Conservation (phyloP, 495 filamentous ascomycete genomes). For the Staphylotrichum tortipilum region DNA sequence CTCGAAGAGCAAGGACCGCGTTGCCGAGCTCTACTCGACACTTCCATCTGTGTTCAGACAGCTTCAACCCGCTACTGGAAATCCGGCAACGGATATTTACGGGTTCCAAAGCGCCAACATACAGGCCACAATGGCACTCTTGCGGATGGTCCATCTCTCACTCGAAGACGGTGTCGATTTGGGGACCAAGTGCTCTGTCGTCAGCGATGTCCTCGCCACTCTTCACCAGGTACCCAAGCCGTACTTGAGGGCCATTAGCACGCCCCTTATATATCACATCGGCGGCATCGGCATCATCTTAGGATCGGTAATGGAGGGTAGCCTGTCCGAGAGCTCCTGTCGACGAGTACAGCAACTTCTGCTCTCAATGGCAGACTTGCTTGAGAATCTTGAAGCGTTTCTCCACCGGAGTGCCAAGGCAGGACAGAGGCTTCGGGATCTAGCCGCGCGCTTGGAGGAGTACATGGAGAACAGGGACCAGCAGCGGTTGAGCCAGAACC, state of each 20-base stretch:
- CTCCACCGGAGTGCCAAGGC: constrained; percentile 32
- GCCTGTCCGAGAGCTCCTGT: constrained; percentile 39
- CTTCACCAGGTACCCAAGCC: constrained; percentile 38
- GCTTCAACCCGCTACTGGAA: constrained; percentile 20
- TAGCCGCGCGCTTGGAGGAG: constrained; percentile 40
- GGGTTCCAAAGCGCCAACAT: constrained; percentile 49
- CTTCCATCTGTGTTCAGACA: neutral
- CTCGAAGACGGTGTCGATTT: constrained; percentile 31
- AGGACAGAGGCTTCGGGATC: constrained; percentile 32
- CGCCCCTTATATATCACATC: constrained; percentile 44
- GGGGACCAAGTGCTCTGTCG: constrained; percentile 40
- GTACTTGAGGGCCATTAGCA: constrained; percentile 41
- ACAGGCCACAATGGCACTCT: constrained; percentile 40
- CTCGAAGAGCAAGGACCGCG: neutral
- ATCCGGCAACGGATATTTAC: constrained; percentile 33
- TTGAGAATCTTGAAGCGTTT: constrained; percentile 39
- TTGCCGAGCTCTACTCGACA: constrained; percentile 1
- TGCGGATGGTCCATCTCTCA: constrained; percentile 42
- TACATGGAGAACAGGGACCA: constrained; percentile 34
- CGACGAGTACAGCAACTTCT: constrained; percentile 37
- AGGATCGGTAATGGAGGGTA: constrained; percentile 41
- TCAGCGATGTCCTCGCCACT: constrained; percentile 37
- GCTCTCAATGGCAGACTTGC: constrained; percentile 41
- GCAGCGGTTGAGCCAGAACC: neutral
- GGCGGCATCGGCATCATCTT: constrained; percentile 44